phyloP scores from a whole-genome alignment of 169 alveolate species.

The Eimeria praecox region DNA sequence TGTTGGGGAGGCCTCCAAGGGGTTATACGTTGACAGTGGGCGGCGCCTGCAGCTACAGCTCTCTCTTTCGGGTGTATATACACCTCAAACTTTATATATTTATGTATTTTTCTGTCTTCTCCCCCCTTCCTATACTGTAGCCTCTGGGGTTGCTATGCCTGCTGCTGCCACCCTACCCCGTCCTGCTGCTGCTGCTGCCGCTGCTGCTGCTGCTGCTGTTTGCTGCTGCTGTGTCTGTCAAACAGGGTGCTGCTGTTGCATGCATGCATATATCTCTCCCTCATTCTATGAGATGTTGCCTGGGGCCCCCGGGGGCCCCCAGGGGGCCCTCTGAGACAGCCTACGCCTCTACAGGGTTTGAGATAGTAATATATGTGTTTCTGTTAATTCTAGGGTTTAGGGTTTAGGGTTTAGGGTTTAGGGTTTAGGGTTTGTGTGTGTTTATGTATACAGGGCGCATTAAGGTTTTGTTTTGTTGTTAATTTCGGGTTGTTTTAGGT shows the following conservation, averaged over 20 bases:
- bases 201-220: not conserved
- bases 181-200: not conserved
- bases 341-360: not conserved
- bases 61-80: not conserved
- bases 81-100: not conserved
- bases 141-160: not conserved
- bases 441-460: constrained; percentile 8
- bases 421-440: not conserved
- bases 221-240: constrained; percentile 5
- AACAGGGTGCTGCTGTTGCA: constrained; percentile 41
- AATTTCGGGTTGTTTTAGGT: too few species aligned
- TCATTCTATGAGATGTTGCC: not conserved
- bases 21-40: not conserved
- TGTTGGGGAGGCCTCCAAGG: not conserved
- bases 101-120: not conserved
- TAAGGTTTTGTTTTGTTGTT: not conserved
- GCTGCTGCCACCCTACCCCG: not conserved
- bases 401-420: constrained; percentile 35
- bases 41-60: not conserved
- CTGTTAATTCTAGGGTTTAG: not conserved
- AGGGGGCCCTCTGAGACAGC: not conserved
- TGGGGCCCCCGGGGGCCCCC: not conserved
- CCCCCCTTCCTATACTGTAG: not conserved
- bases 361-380: not conserved
- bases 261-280: not conserved